Evolutionary conservation across 2,329 filamentous ascomycete genomes (phyloP).

Genomic region (Tolypocladium pustulatum): DNA sequence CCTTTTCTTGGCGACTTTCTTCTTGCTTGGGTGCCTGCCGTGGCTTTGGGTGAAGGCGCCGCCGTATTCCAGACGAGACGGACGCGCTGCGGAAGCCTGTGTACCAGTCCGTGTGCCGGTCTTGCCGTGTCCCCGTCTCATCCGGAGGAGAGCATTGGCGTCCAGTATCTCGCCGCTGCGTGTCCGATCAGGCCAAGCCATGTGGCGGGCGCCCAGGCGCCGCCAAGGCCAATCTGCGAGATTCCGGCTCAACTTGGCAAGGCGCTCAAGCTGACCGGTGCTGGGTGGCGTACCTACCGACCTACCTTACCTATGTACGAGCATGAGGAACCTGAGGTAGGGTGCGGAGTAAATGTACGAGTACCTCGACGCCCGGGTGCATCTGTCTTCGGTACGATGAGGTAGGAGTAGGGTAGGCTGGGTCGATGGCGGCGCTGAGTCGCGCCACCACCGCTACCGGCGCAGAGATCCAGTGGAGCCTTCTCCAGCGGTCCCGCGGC

Average conservation of each 20-base stretch:
- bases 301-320: too few relatives aligned
- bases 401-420: too few relatives aligned
- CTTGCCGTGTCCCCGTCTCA: not conserved
- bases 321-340: not conserved
- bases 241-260: not conserved
- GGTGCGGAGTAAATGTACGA: not conserved
- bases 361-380: not conserved
- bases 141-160: not conserved
- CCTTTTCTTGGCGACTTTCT: too few relatives aligned
- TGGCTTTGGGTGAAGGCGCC: too few relatives aligned
- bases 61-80: too few relatives aligned
- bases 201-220: not conserved
- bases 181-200: not conserved
- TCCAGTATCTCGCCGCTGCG: too few relatives aligned
- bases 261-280: not conserved
- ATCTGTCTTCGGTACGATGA: too few relatives aligned
- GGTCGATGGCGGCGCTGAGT: not conserved
- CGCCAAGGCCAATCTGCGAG: not conserved
- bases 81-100: too few relatives aligned
- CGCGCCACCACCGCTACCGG: not conserved
- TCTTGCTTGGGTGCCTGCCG: too few relatives aligned
- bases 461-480: not conserved
- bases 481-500: not conserved
- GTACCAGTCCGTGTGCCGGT: not conserved
- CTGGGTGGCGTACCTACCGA: too few relatives aligned